Percentiles rank a stretch among this genome's conserved stretches.
phyloP scores from a whole-genome alignment of 352 stramenopile genomes.

The Phytophthora meadii region DNA sequence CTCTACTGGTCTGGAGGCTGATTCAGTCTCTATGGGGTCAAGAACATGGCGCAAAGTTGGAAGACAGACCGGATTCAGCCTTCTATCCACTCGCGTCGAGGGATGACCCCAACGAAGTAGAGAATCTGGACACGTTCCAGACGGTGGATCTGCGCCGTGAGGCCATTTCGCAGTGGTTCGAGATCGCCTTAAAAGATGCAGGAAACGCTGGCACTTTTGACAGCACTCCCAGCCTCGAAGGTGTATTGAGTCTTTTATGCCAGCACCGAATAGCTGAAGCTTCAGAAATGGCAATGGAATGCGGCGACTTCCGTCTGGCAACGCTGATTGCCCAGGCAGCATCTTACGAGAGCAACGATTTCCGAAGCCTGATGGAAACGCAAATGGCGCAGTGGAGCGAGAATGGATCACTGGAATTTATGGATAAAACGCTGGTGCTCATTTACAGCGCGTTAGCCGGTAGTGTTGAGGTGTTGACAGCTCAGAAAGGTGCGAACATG shows the following conservation, averaged over 20 bases:
- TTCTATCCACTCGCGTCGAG: conserved; percentile 61
- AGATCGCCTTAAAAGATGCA: conserved; percentile 46
- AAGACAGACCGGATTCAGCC: conserved; percentile 27
- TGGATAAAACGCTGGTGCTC: conserved; percentile 65
- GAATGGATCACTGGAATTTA: conserved; percentile 54
- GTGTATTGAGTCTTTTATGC: conserved; percentile 51
- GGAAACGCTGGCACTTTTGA: conserved; percentile 13
- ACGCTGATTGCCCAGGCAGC: conserved; percentile 71
- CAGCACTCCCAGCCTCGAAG: conserved; percentile 30
- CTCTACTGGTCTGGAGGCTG: conserved; percentile 69
- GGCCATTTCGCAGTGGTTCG: conserved; percentile 81
- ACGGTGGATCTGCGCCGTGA: conserved; percentile 75
- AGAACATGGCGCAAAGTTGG: conserved; percentile 55
- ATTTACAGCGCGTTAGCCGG: conserved; percentile 75
- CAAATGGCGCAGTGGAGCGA: conserved; percentile 71
- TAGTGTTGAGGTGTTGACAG: conserved; percentile 64
- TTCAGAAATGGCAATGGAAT: conserved; percentile 64
- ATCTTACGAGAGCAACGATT: conserved; percentile 60
- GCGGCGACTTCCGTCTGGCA: conserved; percentile 66
- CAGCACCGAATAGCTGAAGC: conserved; percentile 70
- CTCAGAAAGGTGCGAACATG: conserved; percentile 49
- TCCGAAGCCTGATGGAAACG: conserved; percentile 52
- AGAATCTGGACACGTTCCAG: conserved; percentile 73
- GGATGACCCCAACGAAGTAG: conserved; percentile 65
- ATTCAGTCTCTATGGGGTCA: conserved; percentile 81